Base-by-base conservation (phyloP, 169 alveolate species). In the Neospora caninum region DNA sequence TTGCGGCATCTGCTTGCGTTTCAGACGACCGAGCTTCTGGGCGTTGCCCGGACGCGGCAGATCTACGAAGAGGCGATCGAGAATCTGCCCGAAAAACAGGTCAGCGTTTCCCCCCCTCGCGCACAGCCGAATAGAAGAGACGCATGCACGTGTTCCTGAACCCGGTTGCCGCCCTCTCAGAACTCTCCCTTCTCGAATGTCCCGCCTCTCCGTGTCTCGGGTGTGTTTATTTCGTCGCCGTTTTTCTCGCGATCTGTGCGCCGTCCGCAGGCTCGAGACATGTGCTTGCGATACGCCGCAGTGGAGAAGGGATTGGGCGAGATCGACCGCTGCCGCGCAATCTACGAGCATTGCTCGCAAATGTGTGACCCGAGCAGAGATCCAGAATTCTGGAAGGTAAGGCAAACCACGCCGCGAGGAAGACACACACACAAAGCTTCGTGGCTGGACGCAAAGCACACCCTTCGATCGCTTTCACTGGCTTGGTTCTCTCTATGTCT, bases 301-400 rank as follows among this genome's bases (percentile, higher is more conserved):
- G 95, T 98, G 91, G 99, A 98, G 94, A 96, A 98, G 39, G 98
- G 98, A 80, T 96, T 98, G 69, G 99, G 99, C 22, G 99, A 98
- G 95, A 96, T 98, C 27, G 99, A 98, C 91, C 95, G 99, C 93
- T 99, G 99, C 4, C 97, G 99, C 88, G 98, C 98, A 38, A 98
- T 98, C 38, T 98, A 96, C 96, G 94, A 96, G 84, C 98, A 98
- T 96, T 88, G 97, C 80, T 94, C 98, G 27, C 98, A 98, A 93
- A 96, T 97, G 64, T 97, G 98, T 95, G 99, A 98, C 95, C 99
- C 99, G 22, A 95, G 96, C 67, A 97, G 92, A 69, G 96, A 96
- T 93, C 94, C 92, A 58, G 94, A 92, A 88, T 96, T 97, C 96
- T 96, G 97, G 97, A 91, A 97, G 95, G 97, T 95, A 73, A 97